These are phyloP conservation scores for Nissolia schottii DNA, from an alignment of 306 rosid genomes.

Conservation along the genomic window DNA sequence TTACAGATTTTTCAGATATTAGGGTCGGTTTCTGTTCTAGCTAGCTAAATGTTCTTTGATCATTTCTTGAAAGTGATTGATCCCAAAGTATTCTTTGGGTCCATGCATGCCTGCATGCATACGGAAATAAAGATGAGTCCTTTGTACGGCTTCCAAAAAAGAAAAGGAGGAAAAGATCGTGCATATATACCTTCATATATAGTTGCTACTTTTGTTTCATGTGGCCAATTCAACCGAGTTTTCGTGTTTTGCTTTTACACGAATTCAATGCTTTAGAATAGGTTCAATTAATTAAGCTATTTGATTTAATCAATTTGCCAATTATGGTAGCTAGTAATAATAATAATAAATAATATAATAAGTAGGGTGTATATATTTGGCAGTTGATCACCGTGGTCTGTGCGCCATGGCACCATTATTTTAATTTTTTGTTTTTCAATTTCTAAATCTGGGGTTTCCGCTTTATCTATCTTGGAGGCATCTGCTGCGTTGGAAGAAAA, in stretches of 20 bases:
- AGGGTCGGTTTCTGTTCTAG: constrained; percentile 32
- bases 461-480: constrained; percentile 51
- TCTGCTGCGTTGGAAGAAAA: constrained; percentile 54
- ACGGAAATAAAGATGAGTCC: constrained; percentile 43
- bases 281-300: neutral
- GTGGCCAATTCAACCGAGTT: constrained; percentile 2
- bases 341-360: neutral
- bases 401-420: neutral
- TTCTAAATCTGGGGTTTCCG: constrained; percentile 1
- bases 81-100: constrained; percentile 35
- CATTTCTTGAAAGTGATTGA: constrained; percentile 41
- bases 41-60: constrained; percentile 39
- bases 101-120: constrained; percentile 46
- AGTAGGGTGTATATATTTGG: neutral
- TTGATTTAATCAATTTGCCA: neutral
- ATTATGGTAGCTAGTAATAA: neutral
- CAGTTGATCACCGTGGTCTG: neutral
- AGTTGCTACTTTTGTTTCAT: neutral
- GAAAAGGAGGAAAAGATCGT: neutral
- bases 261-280: neutral
- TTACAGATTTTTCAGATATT: constrained; percentile 23
- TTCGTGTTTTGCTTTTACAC: constrained; percentile 22
- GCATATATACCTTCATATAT: constrained; percentile 5
- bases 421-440: neutral
- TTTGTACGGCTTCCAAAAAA: constrained; percentile 46